Evolutionary conservation across 805 yeast species (phyloP), one percentile per base, ranked within the genome.

Genomic region (Saccharomyces cerevisiae): DNA sequence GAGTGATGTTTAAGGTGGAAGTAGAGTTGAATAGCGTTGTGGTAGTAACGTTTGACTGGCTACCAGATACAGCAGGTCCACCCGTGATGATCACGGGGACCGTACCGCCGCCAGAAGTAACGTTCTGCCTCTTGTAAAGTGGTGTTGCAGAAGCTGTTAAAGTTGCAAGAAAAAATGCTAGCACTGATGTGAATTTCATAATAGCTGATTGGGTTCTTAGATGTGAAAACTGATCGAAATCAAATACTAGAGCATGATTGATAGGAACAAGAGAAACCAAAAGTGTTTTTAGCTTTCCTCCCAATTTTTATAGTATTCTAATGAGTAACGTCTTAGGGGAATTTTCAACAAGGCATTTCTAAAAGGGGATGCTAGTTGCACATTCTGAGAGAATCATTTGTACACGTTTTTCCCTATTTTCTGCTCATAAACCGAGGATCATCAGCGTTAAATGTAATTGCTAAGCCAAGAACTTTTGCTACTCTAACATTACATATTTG

Each of bases 91-190:
- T 43, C 43, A 63, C 48, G 47, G 58, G 55, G 27, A 58, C 61
- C 3, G 57, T 43, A 29, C 68, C 66, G 36, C 65, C 65, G 6
- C 65, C 58, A 41, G 62, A 53, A 47, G 60, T 55, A 6, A 63
- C 62, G 46, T 56, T 56, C 49, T 58, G 49, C 49, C 53, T 48
- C 48, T 32, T 46, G n/a, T 41, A n/a, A 22, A 43, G 24, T 9
- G 43, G 43, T 36, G 43, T 36, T 36, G 43, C 43, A 36, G 43
- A 36, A 36, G 43, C 43, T 8, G 43, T 36, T 17, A 36, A 17
- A 36, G 43, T 21, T n/a, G 43, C 43, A 17, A 36, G 24, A 17
- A 36, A 36, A 36, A 36, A 36, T 11, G 43, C 17, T 9, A 36
- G 22, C 13, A 36, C 43, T 36, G 43, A 36, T 36, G 43, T 17